Percentiles rank a stretch among this genome's conserved stretches.
phyloP scores from a whole-genome alignment of 1,284 basidiomycete species.

The Puccinia triticina region DNA sequence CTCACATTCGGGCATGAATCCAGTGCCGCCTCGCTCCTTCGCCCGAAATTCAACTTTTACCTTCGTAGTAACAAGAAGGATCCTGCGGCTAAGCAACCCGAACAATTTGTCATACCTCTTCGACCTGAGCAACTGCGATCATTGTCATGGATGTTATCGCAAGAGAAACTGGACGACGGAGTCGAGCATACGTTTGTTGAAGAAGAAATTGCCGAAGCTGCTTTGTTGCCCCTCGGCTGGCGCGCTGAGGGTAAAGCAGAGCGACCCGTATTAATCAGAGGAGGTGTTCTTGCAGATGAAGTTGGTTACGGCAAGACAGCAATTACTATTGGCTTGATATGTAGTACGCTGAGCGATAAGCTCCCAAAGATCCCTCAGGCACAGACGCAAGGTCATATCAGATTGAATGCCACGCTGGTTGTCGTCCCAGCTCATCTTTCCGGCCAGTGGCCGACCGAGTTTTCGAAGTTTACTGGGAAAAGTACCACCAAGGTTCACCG shows the following conservation, averaged over 20 bases:
- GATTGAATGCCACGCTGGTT: slow-evolving; percentile 76
- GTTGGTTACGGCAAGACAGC: slow-evolving; percentile 97
- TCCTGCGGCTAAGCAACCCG: slow-evolving; percentile 74
- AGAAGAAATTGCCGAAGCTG: slow-evolving; percentile 89
- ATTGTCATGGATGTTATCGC: slow-evolving; percentile 85
- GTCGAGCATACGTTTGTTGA: slow-evolving; percentile 74
- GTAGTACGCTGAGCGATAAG: slow-evolving; percentile 66
- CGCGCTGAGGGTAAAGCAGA: slow-evolving; percentile 86
- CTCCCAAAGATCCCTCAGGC: slow-evolving; percentile 63
- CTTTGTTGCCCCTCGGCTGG: slow-evolving; percentile 83
- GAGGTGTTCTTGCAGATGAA: slow-evolving; percentile 91
- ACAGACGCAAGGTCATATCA: slow-evolving; percentile 70
- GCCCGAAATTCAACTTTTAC: slow-evolving; percentile 68
- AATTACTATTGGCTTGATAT: slow-evolving; percentile 85
- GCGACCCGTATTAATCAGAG: slow-evolving; percentile 73
- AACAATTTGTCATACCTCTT: slow-evolving; percentile 73
- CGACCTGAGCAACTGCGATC: slow-evolving; percentile 86
- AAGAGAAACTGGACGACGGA: slow-evolving; percentile 67
- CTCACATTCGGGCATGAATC: slow-evolving; percentile 77
- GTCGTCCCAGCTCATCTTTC: slow-evolving; percentile 88
- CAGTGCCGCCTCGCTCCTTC: slow-evolving; percentile 61
- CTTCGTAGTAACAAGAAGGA: slow-evolving; percentile 79
- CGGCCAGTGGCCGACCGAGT: slow-evolving; percentile 85
- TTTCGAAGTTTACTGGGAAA: slow-evolving; percentile 74
- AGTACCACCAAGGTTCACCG: slow-evolving; percentile 69